Evolutionary conservation across 2,329 filamentous ascomycete species (phyloP).

Genomic region (Alternaria sp.): DNA sequence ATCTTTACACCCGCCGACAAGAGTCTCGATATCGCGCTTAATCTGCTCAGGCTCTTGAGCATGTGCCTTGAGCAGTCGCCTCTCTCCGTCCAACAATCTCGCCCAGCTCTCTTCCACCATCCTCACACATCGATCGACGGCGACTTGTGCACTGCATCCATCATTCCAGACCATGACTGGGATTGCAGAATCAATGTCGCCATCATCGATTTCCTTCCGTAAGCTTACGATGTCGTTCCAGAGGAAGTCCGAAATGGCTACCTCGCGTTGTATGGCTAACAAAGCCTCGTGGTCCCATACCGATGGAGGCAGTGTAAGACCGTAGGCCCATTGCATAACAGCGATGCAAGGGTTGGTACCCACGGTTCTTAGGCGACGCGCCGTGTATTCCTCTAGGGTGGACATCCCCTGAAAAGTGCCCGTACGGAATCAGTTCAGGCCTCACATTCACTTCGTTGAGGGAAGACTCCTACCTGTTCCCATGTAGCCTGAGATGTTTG

Average conservation of each 20-base stretch:
- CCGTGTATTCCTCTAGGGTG: constrained; percentile 14
- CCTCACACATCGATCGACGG: constrained; percentile 15
- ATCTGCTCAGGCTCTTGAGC: constrained; percentile 7
- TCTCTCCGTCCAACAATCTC: constrained; percentile 9
- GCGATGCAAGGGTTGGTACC: constrained; percentile 16
- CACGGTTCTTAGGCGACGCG: constrained; percentile 13
- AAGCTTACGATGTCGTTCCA: constrained; percentile 23
- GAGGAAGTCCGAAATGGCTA: constrained; percentile 14
- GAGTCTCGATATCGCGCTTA: constrained; percentile 8
- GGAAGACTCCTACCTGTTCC: neutral
- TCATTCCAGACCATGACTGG: constrained; percentile 21
- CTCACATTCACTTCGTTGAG: neutral
- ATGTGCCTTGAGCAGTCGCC: constrained; percentile 2
- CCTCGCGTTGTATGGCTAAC: constrained; percentile 13
- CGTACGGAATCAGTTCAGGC: neutral
- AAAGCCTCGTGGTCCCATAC: constrained; percentile 17
- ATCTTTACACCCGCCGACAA: constrained; percentile 17
- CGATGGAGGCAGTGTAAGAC: constrained; percentile 7
- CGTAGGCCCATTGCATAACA: constrained; percentile 16
- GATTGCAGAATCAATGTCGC: constrained; percentile 18
- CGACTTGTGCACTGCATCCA: constrained; percentile 16
- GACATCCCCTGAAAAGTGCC: neutral
- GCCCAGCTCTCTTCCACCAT: constrained; percentile 15
- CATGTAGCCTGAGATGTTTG: constrained; percentile 15
- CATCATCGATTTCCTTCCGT: constrained; percentile 19